Evolutionary conservation across 148 eudicot species (phyloP), one percentile per base, ranked within the genome.

Genomic region (Cornus controversa): DNA sequence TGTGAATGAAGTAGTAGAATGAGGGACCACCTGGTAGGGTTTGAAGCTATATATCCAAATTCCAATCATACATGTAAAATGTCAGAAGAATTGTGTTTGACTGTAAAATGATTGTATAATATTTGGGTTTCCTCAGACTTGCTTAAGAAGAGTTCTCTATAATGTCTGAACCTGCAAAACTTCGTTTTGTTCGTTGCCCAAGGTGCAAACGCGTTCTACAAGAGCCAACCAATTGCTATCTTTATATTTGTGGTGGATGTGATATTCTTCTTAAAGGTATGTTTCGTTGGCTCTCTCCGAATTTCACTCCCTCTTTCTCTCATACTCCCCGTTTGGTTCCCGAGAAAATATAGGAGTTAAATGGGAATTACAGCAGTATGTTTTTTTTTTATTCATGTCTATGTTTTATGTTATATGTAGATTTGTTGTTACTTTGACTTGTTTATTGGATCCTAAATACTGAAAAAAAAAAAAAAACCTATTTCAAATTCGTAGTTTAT

Each of bases 191-290:
- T 85, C 88, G 91, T 50, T 96, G 99, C 79, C 99, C 98, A 15
- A 90, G 87, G 64, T 96, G 98, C 80, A 86, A 87, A 66, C 90
- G 89, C 71, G 80, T 93, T 53, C 90, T 96, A 10, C 95, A 92
- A 5, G 98, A 96, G 84, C 85, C 85, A 31, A 88, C 89, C 16
- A 92, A 91, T 82, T 89, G 82, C 84, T 86, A 94, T 79, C 89
- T 96, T 77, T 93, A 93, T 80, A 89, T 86, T 81, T 93, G 99
- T 83, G 95, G 95, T 72, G 95, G 97, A 16, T 96, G 98, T 88
- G 99, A 97, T 60, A 88, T 95, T 85, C 87, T 96, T 85, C 92
- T 92, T 67, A 60, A 89, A 81, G 97, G 99, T 96, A 88, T 20
- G 40, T 11, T 29, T 54, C 16, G 10, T 13, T 45, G 67, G 5